Base-by-base conservation (phyloP, 2,329 filamentous ascomycete species). In the Claviceps citrina region DNA sequence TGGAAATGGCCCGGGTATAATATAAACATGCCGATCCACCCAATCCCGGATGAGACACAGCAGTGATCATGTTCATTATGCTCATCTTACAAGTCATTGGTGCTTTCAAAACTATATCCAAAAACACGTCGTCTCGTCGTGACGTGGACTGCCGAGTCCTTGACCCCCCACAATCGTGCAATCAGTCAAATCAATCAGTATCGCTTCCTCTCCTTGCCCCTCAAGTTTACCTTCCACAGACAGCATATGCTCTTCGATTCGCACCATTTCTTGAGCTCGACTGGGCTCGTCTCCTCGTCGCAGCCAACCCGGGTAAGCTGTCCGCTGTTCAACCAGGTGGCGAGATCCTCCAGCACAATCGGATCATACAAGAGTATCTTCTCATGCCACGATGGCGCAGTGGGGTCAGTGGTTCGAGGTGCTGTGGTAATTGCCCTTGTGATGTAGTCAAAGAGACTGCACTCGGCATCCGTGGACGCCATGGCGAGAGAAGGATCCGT, bases 361-460 rank as follows among this genome's bases (percentile, higher is more conserved):
- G 89, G 85, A 51, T 96, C 87, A 55, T 93, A 96, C 55, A 96
- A 74, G 5, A 96, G 66, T 35, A 98, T 95, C 61, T 86, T 93
- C 59, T 96, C 85, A 50, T 93, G 70, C 84, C 87, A 96, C 2
- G 75, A 85, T 12, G 75, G 76, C 2, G 68, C 55, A 6, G 47
- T 46, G 1, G 67, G 60, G 46, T 78, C 64, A 4, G 50, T 63
- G 0, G 70, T 66, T 10, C 64, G 64, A 3, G 73, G 66, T 4
- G 67, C 64, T 1, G 62, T 61, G 7, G 52, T 69, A 8, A 81
- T 61, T 1, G 74, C 75, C 30, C 62, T 60, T 0, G 70, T 71
- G 38, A 81, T 76, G 46, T 65, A 57, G 20, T 51, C 50, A 45
- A 76, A 76, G 19, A 76, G 49, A 0, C 51, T 53, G 0, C 58